Percentiles rank a stretch among this genome's conserved stretches.
phyloP scores from a whole-genome alignment of 805 yeast species.

The Ogataea saltuana region DNA sequence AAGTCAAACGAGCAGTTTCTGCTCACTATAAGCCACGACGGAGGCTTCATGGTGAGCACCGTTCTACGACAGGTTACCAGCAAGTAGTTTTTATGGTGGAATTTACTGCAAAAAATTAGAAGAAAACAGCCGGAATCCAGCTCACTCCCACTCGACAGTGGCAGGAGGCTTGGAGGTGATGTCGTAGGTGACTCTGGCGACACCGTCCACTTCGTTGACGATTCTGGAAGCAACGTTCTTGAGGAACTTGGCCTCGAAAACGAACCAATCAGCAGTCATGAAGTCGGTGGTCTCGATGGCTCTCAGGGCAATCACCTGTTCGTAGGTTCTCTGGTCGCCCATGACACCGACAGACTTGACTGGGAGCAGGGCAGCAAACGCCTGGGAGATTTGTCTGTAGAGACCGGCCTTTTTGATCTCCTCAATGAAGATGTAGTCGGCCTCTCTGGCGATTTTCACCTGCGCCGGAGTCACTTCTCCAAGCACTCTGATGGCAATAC shows the following conservation, averaged over 20 bases:
- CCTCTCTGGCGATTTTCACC: constrained; percentile 95
- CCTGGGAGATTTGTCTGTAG: constrained; percentile 92
- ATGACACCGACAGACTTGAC: constrained; percentile 98
- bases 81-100: not conserved
- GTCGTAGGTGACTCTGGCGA: constrained; percentile 98
- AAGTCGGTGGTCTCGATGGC: constrained; percentile 97
- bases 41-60: constrained; percentile 55
- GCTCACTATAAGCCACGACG: constrained; percentile 65
- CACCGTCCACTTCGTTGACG: constrained; percentile 98
- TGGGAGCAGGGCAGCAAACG: constrained; percentile 95
- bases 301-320: constrained; percentile 97
- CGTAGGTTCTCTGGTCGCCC: constrained; percentile 99
- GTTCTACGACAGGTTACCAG: constrained; percentile 37
- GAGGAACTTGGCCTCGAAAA: constrained; percentile 87
- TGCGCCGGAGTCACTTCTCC: constrained; percentile 96
- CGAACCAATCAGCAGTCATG: constrained; percentile 99
- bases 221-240: constrained; percentile 93
- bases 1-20: constrained; percentile 46
- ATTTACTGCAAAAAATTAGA: not conserved
- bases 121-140: constrained; percentile 25
- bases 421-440: constrained; percentile 93
- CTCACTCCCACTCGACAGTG: constrained; percentile 96
- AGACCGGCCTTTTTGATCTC: constrained; percentile 93
- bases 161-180: constrained; percentile 99
- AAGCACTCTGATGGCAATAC: constrained; percentile 95